phyloP scores from a whole-genome alignment of 139 green algal genomes.

The Trebouxia sp. region DNA sequence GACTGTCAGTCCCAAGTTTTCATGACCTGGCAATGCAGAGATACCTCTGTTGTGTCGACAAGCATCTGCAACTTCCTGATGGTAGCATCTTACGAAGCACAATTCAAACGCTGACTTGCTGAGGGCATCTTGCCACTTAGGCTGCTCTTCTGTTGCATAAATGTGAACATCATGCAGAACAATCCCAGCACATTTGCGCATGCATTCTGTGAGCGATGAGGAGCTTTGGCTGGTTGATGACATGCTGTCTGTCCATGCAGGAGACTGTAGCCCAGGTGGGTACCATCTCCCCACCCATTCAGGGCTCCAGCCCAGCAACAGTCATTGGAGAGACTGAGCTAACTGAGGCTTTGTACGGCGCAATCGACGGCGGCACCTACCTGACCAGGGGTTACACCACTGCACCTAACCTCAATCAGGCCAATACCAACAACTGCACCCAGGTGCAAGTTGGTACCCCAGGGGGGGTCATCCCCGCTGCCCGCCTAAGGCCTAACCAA shows the following conservation, averaged over 20 bases:
- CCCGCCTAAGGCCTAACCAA: no score
- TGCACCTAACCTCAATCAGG: neutral
- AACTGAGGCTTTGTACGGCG: constrained; percentile 27
- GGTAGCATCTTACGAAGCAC: neutral
- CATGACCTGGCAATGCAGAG: no score
- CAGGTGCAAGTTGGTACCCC: neutral
- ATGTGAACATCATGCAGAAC: neutral
- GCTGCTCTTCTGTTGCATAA: neutral
- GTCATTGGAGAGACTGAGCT: constrained; percentile 34
- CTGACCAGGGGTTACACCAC: constrained; percentile 11
- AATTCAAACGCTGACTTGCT: neutral
- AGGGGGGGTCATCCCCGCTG: neutral
- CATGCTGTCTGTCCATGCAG: neutral
- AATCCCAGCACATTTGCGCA: neutral
- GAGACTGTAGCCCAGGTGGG: neutral
- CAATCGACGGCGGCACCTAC: neutral
- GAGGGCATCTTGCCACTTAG: neutral
- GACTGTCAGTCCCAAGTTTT: no score
- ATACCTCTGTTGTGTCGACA: no score
- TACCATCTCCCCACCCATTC: neutral
- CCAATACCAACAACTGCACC: neutral
- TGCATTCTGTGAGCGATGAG: neutral
- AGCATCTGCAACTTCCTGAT: no score
- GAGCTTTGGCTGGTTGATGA: neutral
- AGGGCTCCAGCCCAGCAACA: neutral